Conservation (phyloP, 805 yeast genomes). For the Barnettozyma wickerhamii region DNA sequence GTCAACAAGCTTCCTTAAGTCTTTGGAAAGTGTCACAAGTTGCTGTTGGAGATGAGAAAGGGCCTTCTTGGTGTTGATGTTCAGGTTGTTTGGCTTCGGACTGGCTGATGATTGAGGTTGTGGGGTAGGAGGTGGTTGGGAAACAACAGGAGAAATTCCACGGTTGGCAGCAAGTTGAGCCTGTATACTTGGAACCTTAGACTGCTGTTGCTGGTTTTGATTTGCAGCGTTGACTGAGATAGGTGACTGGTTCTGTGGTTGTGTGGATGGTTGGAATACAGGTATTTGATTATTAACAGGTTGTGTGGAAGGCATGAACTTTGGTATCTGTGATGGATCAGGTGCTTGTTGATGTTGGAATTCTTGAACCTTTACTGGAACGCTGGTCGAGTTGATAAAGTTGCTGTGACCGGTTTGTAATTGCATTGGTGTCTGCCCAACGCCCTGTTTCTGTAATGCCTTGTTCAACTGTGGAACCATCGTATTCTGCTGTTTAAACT, state of each 20-base stretch:
- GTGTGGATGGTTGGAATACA: constrained; percentile 3
- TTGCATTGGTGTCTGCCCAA: background rate
- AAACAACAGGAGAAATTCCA: constrained; percentile 23
- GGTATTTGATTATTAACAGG: constrained; percentile 7
- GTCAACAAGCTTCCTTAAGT: constrained; percentile 61
- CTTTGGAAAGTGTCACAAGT: constrained; percentile 72
- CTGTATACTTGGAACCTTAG: constrained; percentile 24
- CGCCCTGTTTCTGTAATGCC: constrained; percentile 3
- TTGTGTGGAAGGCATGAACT: constrained; percentile 4
- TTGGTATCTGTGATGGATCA: constrained; percentile 10
- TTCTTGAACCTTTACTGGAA: too few relatives aligned
- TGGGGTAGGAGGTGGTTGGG: constrained; percentile 19
- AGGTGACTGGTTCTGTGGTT: background rate
- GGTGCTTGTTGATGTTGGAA: background rate
- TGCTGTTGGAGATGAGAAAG: constrained; percentile 84
- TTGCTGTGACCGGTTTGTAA: constrained; percentile 2
- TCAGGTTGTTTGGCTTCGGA: constrained; percentile 22
- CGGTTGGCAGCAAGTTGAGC: constrained; percentile 31
- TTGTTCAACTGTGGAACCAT: constrained; percentile 4
- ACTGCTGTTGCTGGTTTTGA: background rate
- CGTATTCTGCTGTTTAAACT: constrained; percentile 10
- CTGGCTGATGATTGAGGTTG: constrained; percentile 21
- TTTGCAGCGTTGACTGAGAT: background rate
- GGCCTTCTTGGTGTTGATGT: constrained; percentile 50
- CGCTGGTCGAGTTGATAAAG: background rate